Conservation (phyloP, 2,329 filamentous ascomycete species). For the Cladosporium sp. region DNA sequence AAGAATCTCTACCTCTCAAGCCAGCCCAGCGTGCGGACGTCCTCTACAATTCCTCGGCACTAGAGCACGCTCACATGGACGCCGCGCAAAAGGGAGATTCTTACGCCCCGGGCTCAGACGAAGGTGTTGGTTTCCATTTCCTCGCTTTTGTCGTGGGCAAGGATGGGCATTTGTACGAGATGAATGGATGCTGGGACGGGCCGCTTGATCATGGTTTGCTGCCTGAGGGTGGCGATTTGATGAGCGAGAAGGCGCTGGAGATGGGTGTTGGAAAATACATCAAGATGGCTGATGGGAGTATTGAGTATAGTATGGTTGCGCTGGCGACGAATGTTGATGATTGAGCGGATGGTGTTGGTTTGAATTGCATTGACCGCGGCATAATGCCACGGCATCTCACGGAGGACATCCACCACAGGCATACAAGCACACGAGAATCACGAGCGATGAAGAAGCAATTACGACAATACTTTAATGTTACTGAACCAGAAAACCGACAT, state of each 20-base stretch:
- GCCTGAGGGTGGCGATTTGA: slow-evolving; percentile 39
- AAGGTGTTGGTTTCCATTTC: slow-evolving; percentile 39
- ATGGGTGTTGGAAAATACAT: slow-evolving; percentile 38
- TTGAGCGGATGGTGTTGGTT: not conserved
- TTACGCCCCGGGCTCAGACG: slow-evolving; percentile 25
- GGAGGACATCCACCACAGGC: too few species aligned
- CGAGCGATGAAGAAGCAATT: too few species aligned
- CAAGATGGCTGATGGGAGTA: slow-evolving; percentile 33
- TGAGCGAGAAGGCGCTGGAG: slow-evolving; percentile 40
- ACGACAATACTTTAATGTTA: too few species aligned
- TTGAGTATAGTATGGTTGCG: slow-evolving; percentile 43
- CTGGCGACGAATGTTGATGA: slow-evolving; percentile 18
- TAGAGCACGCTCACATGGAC: slow-evolving; percentile 41
- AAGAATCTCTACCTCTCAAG: slow-evolving; percentile 40
- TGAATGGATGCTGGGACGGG: slow-evolving; percentile 41
- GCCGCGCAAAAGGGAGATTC: slow-evolving; percentile 41
- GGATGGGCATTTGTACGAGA: slow-evolving; percentile 44
- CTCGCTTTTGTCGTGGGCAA: slow-evolving; percentile 44
- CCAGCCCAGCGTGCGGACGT: slow-evolving; percentile 46
- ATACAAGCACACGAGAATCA: too few species aligned
- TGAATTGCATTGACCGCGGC: too few species aligned
- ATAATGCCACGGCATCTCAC: too few species aligned
- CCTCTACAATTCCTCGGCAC: slow-evolving; percentile 45
- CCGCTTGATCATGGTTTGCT: slow-evolving; percentile 42
- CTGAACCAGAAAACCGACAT: too few species aligned